Conservation (phyloP, 2,329 filamentous ascomycete genomes). For the Cordyceps fumosorosea region DNA sequence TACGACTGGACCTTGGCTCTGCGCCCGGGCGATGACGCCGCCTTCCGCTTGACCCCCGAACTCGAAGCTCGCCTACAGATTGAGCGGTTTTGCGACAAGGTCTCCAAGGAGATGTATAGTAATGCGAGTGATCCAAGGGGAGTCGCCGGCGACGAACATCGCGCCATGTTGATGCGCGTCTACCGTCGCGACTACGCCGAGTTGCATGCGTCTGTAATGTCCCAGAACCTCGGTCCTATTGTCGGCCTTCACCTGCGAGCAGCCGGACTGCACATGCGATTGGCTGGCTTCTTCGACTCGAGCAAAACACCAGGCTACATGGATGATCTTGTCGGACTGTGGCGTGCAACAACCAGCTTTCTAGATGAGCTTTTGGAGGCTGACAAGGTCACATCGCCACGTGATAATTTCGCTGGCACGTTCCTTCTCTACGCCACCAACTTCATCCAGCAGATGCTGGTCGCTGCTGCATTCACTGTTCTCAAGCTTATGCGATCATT, state of each 20-base stretch:
- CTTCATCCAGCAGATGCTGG: constrained; percentile 78
- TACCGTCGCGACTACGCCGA: constrained; percentile 60
- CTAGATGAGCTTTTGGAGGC: constrained; percentile 58
- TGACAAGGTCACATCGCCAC: constrained; percentile 40
- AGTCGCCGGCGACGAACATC: constrained; percentile 59
- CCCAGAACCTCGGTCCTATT: constrained; percentile 50
- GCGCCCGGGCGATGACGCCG: constrained; percentile 52
- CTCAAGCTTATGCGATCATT: constrained; percentile 73
- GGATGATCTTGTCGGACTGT: constrained; percentile 68
- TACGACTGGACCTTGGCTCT: constrained; percentile 69
- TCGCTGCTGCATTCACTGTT: constrained; percentile 71
- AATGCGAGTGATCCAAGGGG: constrained; percentile 68
- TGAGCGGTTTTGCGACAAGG: constrained; percentile 69
- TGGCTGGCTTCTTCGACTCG: constrained; percentile 77
- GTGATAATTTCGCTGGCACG: constrained; percentile 40
- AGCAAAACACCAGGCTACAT: constrained; percentile 65
- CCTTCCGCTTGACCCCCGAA: constrained; percentile 53
- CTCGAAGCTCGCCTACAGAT: constrained; percentile 64
- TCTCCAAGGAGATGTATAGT: constrained; percentile 73
- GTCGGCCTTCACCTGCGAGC: constrained; percentile 64
- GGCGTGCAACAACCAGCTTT: constrained; percentile 64
- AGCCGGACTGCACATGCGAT: constrained; percentile 66
- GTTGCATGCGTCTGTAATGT: constrained; percentile 54
- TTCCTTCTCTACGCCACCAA: constrained; percentile 63
- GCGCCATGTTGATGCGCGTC: constrained; percentile 59